A percentile compares a stretch with the other conserved stretches of the same genome.
Conservation (phyloP, 441 rosid genomes). For the California macrophylla region DNA sequence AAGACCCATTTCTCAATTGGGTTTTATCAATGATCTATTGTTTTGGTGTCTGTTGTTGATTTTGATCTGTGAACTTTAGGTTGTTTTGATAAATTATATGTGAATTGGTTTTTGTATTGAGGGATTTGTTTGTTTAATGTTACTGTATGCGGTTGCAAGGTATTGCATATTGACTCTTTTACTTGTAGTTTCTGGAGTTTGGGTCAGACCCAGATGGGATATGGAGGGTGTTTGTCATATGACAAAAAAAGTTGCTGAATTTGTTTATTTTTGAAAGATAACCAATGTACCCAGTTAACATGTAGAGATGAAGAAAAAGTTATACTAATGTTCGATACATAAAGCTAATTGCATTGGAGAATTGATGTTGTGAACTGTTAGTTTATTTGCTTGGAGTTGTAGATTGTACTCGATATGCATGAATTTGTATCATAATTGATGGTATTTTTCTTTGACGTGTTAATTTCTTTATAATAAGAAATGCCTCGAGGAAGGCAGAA, state of each 20-base stretch:
- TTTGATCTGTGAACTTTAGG: not conserved
- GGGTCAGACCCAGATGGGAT: not conserved
- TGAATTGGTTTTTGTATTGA: not conserved
- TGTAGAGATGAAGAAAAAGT: not conserved
- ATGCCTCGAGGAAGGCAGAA: no score
- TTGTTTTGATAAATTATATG: not conserved
- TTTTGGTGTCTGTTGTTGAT: not conserved
- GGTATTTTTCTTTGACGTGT: not conserved
- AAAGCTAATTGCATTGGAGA: not conserved
- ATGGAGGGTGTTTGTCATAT: not conserved
- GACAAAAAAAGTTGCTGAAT: not conserved
- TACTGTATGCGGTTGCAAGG: not conserved
- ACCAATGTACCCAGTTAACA: not conserved
- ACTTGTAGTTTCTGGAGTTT: not conserved
- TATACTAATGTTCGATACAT: not conserved
- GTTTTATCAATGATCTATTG: slow-evolving; percentile 12
- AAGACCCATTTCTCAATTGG: slow-evolving; percentile 17
- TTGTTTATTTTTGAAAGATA: not conserved
- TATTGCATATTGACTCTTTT: no score
- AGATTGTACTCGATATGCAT: not conserved
- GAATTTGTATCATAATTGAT: not conserved
- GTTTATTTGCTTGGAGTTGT: not conserved
- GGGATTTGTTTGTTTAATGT: not conserved
- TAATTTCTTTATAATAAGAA: no score
- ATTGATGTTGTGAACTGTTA: not conserved